Base-by-base conservation (phyloP, 495 filamentous ascomycete genomes). In the Xylaria palmicola region DNA sequence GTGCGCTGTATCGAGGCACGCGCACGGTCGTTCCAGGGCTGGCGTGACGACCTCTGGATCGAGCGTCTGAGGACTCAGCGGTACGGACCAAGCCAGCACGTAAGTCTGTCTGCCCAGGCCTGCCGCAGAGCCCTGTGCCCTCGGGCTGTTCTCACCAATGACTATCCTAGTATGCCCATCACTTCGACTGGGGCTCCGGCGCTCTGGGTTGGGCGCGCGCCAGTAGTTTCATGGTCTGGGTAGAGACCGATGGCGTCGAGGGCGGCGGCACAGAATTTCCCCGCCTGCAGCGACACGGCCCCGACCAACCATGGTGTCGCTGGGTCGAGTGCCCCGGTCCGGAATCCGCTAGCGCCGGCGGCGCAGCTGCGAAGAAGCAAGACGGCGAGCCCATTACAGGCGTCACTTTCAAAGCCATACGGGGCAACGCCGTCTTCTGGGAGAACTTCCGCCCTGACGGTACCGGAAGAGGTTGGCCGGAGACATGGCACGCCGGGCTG, bases 401-500 rank as follows among this genome's bases (percentile, higher is more conserved):
- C 5, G 70, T 75, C 7, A 69, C 69, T 2, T 81, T 81, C 60
- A 76, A 69, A 65, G 71, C 68, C 0, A 34, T 74, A 4, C 66
- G 77, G 3, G 77, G 78, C 3, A 81, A 81, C 62, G 77, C 77
- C 15, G 77, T 81, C 17, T 80, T 74, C 47, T 81, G 78, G 78
- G 77, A 80, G 67, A 80, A 81, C 59, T 80, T 81, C 65, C 71
- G 71, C 34, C 64, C 76, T 12, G 77, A 80, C 41, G 73, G 75
- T 1, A 74, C 75, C 0, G 76, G 75, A 2, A 65, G 73, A 55
- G 78, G 76, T 4, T 77, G 69, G 62, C 72, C 77, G 13, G 75
- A 81, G 66, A 72, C 74, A n/a, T 80, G 77, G 75, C 78, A 81
- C 62, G 76, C 77, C 41, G 77, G 78, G 1, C 60, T 81, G 40